phyloP scores from a whole-genome alignment of 2,329 filamentous ascomycete genomes.

The Pestalotiopsis sp. region DNA sequence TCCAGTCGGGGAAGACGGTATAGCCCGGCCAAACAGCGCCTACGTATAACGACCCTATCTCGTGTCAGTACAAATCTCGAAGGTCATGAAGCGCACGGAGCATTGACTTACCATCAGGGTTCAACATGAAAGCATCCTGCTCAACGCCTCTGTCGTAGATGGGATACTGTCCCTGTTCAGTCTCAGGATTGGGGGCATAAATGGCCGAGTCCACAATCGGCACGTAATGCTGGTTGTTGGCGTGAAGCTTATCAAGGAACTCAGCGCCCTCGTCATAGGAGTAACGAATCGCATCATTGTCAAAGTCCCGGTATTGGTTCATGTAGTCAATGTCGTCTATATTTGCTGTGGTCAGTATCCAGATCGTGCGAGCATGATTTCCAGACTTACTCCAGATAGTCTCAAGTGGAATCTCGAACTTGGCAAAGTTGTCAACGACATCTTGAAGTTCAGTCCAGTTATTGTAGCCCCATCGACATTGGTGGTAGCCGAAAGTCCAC shows the following conservation, averaged over 20 bases:
- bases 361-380: conserved; percentile 47
- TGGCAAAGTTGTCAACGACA: conserved; percentile 68
- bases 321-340: conserved; percentile 74
- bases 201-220: conserved; percentile 75
- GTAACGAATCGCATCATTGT: conserved; percentile 61
- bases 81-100: background rate
- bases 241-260: conserved; percentile 64
- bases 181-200: conserved; percentile 73
- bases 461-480: conserved; percentile 81
- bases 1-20: conserved; percentile 74
- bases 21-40: conserved; percentile 77
- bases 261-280: conserved; percentile 59
- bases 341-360: conserved; percentile 39
- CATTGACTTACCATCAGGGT: conserved; percentile 50
- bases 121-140: conserved; percentile 55
- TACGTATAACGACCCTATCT: conserved; percentile 46
- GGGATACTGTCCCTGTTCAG: conserved; percentile 64
- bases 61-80: background rate
- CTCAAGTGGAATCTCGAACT: conserved; percentile 69
- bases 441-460: conserved; percentile 71
- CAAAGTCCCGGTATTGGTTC: conserved; percentile 64
- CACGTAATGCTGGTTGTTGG: conserved; percentile 68
- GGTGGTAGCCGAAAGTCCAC: conserved; percentile 80
- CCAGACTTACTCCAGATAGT: conserved; percentile 64
- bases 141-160: conserved; percentile 65